phyloP scores from a whole-genome alignment of 176 grass and related monocot genomes.

The Juncus effusus region DNA sequence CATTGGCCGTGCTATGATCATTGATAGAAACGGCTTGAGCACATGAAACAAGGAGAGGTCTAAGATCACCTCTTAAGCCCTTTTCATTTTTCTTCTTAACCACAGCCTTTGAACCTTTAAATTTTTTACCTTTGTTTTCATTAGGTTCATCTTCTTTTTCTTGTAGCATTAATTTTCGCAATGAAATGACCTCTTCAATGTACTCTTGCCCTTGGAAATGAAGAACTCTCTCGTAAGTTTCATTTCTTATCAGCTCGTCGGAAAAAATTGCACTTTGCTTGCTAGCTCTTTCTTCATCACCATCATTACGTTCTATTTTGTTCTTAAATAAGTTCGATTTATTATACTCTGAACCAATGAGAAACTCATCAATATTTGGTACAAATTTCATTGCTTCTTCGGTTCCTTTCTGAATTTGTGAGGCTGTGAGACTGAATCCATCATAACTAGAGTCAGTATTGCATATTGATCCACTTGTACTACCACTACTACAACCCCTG shows the following conservation, averaged over 20 bases:
- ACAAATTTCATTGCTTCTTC: slow-evolving; percentile 39
- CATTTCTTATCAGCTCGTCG: slow-evolving; percentile 30
- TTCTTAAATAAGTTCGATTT: slow-evolving; percentile 6
- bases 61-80: slow-evolving; percentile 36
- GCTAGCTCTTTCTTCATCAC: slow-evolving; percentile 33
- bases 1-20: slow-evolving; percentile 23
- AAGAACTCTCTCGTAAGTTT: slow-evolving; percentile 39
- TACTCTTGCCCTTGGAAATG: slow-evolving; percentile 22
- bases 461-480: neutral
- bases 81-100: slow-evolving; percentile 25
- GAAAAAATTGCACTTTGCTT: slow-evolving; percentile 31
- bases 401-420: slow-evolving; percentile 34
- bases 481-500: neutral
- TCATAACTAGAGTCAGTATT: neutral
- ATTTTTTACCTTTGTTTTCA: neutral
- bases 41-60: slow-evolving; percentile 34
- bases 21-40: slow-evolving; percentile 36
- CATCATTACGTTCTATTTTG: slow-evolving; percentile 1
- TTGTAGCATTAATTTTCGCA: slow-evolving; percentile 31
- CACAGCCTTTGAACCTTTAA: neutral
- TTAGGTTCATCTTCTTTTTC: slow-evolving; percentile 25
- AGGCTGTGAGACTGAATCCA: slow-evolving; percentile 2
- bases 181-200: slow-evolving; percentile 16
- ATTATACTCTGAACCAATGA: slow-evolving; percentile 23
- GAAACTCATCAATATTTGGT: slow-evolving; percentile 41